Evolutionary conservation across 2,329 filamentous ascomycete genomes (phyloP).

Genomic region (Lachnellula occidentalis): DNA sequence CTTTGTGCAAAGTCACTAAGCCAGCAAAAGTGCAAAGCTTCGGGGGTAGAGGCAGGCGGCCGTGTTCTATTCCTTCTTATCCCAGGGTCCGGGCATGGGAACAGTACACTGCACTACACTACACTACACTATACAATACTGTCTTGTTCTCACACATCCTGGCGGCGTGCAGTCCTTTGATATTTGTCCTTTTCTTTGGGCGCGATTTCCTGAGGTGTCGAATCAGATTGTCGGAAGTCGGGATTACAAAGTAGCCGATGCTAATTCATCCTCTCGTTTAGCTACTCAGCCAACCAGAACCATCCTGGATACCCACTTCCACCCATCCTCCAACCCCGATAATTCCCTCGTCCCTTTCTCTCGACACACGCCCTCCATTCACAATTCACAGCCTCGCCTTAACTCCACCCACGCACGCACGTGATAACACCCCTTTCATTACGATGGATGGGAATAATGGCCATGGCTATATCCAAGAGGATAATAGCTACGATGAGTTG

Average conservation of each 20-base stretch:
- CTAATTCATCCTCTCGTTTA: slow-evolving; percentile 29
- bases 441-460: slow-evolving; percentile 27
- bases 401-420: slow-evolving; percentile 1
- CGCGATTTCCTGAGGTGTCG: neutral
- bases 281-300: slow-evolving; percentile 14
- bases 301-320: neutral
- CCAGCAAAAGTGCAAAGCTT: too few relatives aligned
- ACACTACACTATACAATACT: too few relatives aligned
- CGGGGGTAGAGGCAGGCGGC: neutral
- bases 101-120: neutral
- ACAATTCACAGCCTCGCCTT: neutral
- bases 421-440: slow-evolving; percentile 5
- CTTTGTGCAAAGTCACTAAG: neutral
- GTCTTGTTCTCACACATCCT: neutral
- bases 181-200: neutral
- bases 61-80: neutral
- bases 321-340: neutral
- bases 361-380: neutral
- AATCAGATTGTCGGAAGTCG: neutral
- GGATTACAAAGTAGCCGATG: slow-evolving; percentile 2
- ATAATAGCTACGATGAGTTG: slow-evolving; percentile 27
- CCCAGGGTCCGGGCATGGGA: neutral
- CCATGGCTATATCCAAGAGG: slow-evolving; percentile 24
- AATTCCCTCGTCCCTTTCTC: neutral
- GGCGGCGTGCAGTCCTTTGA: neutral